phyloP scores from a whole-genome alignment of 768 basidiomycete species.

The Trametes cinnabarina region DNA sequence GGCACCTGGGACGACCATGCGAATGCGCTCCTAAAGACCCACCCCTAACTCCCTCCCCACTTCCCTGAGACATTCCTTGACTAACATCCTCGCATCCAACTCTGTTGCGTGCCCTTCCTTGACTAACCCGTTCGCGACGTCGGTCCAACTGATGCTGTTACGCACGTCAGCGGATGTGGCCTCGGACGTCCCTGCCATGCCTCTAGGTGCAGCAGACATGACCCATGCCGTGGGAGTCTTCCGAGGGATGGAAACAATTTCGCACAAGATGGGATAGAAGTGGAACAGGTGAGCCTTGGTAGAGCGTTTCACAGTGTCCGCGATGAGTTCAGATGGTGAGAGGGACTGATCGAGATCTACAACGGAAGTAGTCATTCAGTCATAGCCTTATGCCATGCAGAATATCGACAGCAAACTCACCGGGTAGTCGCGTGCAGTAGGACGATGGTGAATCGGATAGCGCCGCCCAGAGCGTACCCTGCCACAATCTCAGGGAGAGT shows the following conservation, averaged over 20 bases:
- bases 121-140: slow-evolving; percentile 18
- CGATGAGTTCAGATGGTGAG: slow-evolving; percentile 54
- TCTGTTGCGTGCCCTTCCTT: slow-evolving; percentile 37
- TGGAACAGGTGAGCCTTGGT: slow-evolving; percentile 84
- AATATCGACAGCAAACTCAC: slow-evolving; percentile 37
- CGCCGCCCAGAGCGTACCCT: slow-evolving; percentile 76
- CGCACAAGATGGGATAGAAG: slow-evolving; percentile 75
- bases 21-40: slow-evolving; percentile 17
- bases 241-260: slow-evolving; percentile 72
- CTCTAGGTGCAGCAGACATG: slow-evolving; percentile 20
- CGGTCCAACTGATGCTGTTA: slow-evolving; percentile 15
- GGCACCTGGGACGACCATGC: background rate
- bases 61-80: slow-evolving; percentile 63
- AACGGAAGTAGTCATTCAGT: background rate
- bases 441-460: slow-evolving; percentile 62
- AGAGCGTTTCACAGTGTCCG: slow-evolving; percentile 74
- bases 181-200: background rate
- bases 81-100: slow-evolving; percentile 64
- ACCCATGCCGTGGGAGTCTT: slow-evolving; percentile 71
- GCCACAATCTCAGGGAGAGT: slow-evolving; percentile 67
- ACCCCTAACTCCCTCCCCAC: slow-evolving; percentile 77
- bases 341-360: slow-evolving; percentile 44
- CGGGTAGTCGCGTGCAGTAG: slow-evolving; percentile 53
- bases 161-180: slow-evolving; percentile 5
- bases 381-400: background rate